phyloP scores from a whole-genome alignment of 331 rosid species.

The Telfairia occidentalis region DNA sequence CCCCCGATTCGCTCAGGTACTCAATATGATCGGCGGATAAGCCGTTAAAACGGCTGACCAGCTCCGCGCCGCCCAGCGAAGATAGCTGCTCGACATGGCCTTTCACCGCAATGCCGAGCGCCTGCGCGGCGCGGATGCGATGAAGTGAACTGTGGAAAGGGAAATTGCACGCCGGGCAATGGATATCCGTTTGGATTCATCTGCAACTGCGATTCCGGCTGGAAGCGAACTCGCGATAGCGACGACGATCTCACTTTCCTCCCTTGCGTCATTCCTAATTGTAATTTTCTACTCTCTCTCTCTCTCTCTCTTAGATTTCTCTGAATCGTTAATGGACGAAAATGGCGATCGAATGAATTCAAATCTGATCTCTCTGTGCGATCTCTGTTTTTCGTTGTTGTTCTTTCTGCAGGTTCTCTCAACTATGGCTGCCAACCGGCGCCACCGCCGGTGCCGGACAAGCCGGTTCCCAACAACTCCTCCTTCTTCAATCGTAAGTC shows the following conservation, averaged over 20 bases:
- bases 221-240: slow-evolving; percentile 41
- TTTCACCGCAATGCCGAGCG: too few species aligned
- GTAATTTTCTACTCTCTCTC: slow-evolving; percentile 20
- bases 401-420: slow-evolving; percentile 42
- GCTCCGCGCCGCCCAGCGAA: too few species aligned
- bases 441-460: slow-evolving; percentile 50
- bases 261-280: slow-evolving; percentile 80
- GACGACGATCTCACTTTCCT: slow-evolving; percentile 39
- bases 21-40: too few species aligned
- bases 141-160: slow-evolving; percentile 63
- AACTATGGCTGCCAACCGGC: slow-evolving; percentile 61
- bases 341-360: neutral
- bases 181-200: slow-evolving; percentile 26
- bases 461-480: slow-evolving; percentile 26
- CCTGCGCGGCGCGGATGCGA: slow-evolving; percentile 45
- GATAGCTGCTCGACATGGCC: too few species aligned
- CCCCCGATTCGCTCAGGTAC: too few species aligned
- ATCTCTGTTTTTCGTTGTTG: neutral
- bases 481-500: slow-evolving; percentile 59
- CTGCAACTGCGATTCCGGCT: slow-evolving; percentile 55
- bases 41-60: too few species aligned
- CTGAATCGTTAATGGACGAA: neutral
- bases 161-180: slow-evolving; percentile 28
- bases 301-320: neutral
- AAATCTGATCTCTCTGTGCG: neutral